Evolutionary conservation across 1,139 yeast genomes (phyloP), one percentile per base, ranked within the genome.

Genomic region (Pichia sp.): DNA sequence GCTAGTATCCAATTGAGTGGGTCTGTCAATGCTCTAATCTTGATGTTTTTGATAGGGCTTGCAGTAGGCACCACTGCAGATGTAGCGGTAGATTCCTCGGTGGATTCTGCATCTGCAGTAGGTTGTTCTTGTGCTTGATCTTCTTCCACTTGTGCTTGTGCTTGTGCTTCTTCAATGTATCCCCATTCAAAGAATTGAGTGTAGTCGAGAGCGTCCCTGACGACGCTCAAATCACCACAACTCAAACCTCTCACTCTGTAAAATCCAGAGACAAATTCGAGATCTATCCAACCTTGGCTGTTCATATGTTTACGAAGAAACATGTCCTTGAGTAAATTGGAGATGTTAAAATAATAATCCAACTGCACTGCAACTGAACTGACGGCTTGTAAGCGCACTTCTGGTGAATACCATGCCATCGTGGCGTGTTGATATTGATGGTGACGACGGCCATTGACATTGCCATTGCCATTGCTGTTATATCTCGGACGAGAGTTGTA

Each of bases 291-390:
- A 22, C 96, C 96, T 42, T 75, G 68, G 33, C 67, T 62, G 60
- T 80, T 77, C 94, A 86, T 85, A 52, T 80, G 84, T 50, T 75
- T 74, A 58, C 95, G 74, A 56, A 86, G 66, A 56, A 62, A 85
- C 41, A 82, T 64, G 59, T 86, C 96, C 62, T 84, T 82, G 50
- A 84, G 69, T 59, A 91, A 69, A 62, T 91, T 91, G 52, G 87
- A 95, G 38, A 80, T 70, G 20, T 93, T 80, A 60, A 91, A 82
- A 60, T 91, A 91, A 65, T 88, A 91, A 56, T 85, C 91, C 41
- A 87, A 66, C 66, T 87, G 96, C 49, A 72, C 73, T 20, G 68
- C 37, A 31, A 43, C 28, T 8, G 47, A 35, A 10, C 23, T 15
- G 26, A 40, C 30, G 15, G 41, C 41, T n/a, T 30, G 25, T 23